Base-by-base conservation (phyloP, 208 protist species). In the Leishmania martiniquensis region DNA sequence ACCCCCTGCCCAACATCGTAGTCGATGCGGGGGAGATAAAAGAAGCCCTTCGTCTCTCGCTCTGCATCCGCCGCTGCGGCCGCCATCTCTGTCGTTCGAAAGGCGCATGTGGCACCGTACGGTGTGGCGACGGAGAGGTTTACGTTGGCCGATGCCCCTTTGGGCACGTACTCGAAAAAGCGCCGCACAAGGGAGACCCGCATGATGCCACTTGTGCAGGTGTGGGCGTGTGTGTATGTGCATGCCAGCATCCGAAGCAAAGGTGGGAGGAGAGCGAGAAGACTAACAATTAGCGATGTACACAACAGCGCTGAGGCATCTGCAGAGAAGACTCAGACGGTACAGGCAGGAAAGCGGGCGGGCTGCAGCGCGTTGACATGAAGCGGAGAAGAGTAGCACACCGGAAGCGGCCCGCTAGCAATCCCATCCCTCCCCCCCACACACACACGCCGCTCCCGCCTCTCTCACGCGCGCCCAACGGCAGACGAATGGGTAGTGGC, bases 111-210 rank as follows among this genome's bases (percentile, higher is more conserved):
- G 42, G 77, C 80, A 22, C 77, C 65, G 77, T 89, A 80, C 5
- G 83, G 80, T 49, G 75, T 86, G 12, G 69, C 74, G 0, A 54
- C 3, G 1, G 59, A 2, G 1, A n/a, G 15, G 60, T 7, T 62
- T 29, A 52, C 72, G 44, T 84, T 68, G n/a, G 81, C 71, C 37
- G 78, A 39, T 0, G 83, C 87, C 82, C 91, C 69, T 54, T 91
- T 91, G 10, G 90, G 91, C 55, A 96, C 83, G 72, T 94, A 96
- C 54, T 85, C 87, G 1, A 81, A 76, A 75, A 92, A 93, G n/a
- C 83, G 66, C 49, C 74, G 70, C 9, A 70, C 34, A 22, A 87
- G 54, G n/a, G 85, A 85, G 42, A 68, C 76, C 17, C 84, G 87
- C 92, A 96, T 84, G 20, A 25, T 1, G 45, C 13, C 4, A 22